These are phyloP conservation scores for Ustilago loliicola DNA, from an alignment of 1,284 basidiomycete species.

Conservation along the genomic window DNA sequence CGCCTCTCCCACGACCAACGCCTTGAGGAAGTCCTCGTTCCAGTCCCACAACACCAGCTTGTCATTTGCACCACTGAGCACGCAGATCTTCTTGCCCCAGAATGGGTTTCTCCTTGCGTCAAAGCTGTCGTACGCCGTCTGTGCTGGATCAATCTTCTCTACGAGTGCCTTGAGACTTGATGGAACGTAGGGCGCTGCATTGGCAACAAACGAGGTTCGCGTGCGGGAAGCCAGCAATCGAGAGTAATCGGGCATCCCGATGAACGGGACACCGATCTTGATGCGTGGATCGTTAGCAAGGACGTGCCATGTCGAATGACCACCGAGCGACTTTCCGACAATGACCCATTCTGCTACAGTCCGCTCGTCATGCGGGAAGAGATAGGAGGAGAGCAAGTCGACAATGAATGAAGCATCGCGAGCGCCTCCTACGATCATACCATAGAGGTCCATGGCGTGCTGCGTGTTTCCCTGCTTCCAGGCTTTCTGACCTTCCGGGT, in stretches of 20 bases:
- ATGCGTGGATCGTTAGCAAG: constrained; percentile 78
- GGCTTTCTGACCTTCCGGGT: constrained; percentile 61
- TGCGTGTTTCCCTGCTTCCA: constrained; percentile 69
- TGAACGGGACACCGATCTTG: constrained; percentile 79
- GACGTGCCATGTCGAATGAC: constrained; percentile 81
- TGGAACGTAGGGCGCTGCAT: constrained; percentile 65
- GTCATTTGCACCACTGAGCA: constrained; percentile 62
- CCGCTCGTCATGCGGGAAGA: constrained; percentile 81
- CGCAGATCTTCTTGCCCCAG: constrained; percentile 68
- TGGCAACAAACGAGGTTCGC: constrained; percentile 54
- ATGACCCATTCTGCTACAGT: constrained; percentile 78
- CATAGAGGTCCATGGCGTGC: constrained; percentile 70
- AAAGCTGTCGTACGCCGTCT: constrained; percentile 48
- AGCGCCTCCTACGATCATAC: constrained; percentile 76
- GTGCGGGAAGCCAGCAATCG: constrained; percentile 60
- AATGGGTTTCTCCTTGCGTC: constrained; percentile 50
- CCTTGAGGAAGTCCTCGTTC: constrained; percentile 61
- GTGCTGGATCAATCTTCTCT: constrained; percentile 59
- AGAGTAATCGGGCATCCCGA: constrained; percentile 82
- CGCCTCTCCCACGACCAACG: constrained; percentile 57
- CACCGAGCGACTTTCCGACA: constrained; percentile 81
- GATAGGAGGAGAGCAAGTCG: constrained; percentile 81
- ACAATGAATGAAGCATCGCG: constrained; percentile 84
- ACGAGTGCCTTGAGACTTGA: constrained; percentile 57
- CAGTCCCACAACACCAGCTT: constrained; percentile 64